phyloP scores from a whole-genome alignment of 164 flowering plant genomes.

The Warburgia ugandensis region DNA sequence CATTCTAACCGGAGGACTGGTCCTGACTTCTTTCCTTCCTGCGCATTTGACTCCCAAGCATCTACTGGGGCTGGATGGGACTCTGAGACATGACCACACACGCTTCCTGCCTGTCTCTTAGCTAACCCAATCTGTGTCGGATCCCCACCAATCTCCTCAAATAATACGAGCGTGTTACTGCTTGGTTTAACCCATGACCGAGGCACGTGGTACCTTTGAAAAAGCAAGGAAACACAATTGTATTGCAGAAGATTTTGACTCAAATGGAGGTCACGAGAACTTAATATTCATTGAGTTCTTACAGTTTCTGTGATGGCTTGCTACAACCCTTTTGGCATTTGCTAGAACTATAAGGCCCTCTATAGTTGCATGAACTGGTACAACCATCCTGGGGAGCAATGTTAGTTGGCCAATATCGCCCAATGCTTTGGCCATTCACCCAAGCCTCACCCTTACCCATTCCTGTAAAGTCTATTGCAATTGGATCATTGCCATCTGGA shows the following conservation, averaged over 20 bases:
- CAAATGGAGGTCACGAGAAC: neutral
- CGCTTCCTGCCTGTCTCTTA: conserved; percentile 33
- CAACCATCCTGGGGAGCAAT: conserved; percentile 55
- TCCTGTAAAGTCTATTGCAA: conserved; percentile 77
- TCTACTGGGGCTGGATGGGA: conserved; percentile 72
- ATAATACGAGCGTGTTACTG: conserved; percentile 67
- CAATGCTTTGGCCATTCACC: conserved; percentile 97
- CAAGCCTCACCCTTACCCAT: conserved; percentile 97
- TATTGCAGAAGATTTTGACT: neutral
- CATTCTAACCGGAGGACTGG: conserved; percentile 63
- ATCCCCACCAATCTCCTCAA: conserved; percentile 89
- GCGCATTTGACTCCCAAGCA: conserved; percentile 38
- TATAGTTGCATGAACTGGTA: conserved; percentile 57
- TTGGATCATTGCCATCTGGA: conserved; percentile 67
- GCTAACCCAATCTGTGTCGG: conserved; percentile 62
- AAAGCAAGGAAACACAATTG: conserved; percentile 9
- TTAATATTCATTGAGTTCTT: conserved; percentile 17
- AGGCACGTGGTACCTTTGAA: conserved; percentile 77
- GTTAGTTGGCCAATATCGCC: conserved; percentile 85
- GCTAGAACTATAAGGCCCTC: conserved; percentile 45
- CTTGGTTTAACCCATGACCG: conserved; percentile 73
- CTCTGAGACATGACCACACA: conserved; percentile 68
- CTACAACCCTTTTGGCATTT: conserved; percentile 88
- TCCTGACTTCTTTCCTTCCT: conserved; percentile 23
- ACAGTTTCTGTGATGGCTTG: conserved; percentile 73